These are phyloP conservation scores for Polygonum aviculare DNA, from an alignment of 148 eudicot species.

Conservation along the genomic window DNA sequence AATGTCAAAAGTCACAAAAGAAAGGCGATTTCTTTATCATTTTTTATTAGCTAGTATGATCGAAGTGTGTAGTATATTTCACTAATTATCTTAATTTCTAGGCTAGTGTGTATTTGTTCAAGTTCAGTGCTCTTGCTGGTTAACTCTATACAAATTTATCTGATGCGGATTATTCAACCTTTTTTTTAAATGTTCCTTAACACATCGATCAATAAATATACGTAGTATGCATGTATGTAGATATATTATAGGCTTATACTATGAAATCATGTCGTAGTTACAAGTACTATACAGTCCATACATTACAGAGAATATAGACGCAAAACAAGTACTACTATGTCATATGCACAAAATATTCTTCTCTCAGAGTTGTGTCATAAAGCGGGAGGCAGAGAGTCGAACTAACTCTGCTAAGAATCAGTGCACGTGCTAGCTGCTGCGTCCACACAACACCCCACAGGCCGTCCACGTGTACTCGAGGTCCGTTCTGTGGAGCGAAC, in stretches of 20 bases:
- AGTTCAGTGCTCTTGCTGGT: no score
- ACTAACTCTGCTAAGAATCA: background rate
- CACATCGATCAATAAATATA: no score
- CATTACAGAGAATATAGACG: background rate
- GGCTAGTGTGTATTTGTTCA: no score
- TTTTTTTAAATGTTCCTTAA: no score
- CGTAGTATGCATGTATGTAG: no score
- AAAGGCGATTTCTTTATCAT: background rate
- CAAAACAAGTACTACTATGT: background rate
- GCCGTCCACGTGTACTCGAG: background rate
- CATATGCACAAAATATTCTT: background rate
- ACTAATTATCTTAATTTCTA: no score
- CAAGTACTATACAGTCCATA: no score
- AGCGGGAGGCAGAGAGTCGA: background rate
- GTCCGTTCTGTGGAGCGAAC: background rate
- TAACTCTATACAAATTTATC: no score
- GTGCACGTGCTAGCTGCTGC: background rate
- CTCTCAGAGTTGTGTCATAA: background rate
- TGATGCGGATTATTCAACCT: no score
- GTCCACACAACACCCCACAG: background rate
- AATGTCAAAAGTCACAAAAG: background rate
- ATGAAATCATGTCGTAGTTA: no score
- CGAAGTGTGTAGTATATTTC: no score
- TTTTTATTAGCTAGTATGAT: background rate
- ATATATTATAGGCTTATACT: no score